Evolutionary conservation across 2,329 filamentous ascomycete genomes (phyloP), one percentile per base, ranked within the genome.

Genomic region (Scortechinia acanthostroma): DNA sequence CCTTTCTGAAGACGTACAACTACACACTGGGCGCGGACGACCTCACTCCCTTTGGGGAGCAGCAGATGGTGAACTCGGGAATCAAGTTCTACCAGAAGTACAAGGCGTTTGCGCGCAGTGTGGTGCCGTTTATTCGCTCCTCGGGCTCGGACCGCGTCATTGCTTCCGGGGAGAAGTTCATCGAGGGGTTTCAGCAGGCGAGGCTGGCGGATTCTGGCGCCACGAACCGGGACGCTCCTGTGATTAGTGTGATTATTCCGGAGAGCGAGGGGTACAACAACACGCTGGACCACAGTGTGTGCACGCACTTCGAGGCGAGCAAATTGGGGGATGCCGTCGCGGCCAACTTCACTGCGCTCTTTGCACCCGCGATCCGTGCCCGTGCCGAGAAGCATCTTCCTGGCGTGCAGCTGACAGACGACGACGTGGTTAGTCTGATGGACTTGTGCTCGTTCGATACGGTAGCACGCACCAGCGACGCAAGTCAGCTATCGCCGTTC

Each of bases 391-490:
- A 13, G 6, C 10, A 13, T 17, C 35, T 40, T 17, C 35, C 35
- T 6, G 35, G 35, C 6, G 17, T 19, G 17, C 6, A 6, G 13
- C 35, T 40, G 6, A 15, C 35, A 6, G 10, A 10, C 17, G 17
- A 10, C 35, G 6, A 10, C 6, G 17, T 19, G 13, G 6, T 40
- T 17, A 15, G 20, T 17, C 17, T 40, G 20, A 40, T 40, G 35
- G 35, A 40, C 35, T 15, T 40, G 35, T 40, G 35, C 35, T 13
- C 35, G 6, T 40, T 40, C 17, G 35, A 40, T 17, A 40, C 35
- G 6, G 35, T 40, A 13, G 10, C 35, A 6, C 10, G 10, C 10
- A 13, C 35, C 6, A 6, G 13, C 6, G 35, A 40, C 35, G 35
- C 13, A 10, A 40, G 35, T 17, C 14, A 6, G 13, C 10, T 13